phyloP scores from a whole-genome alignment of 2,329 filamentous ascomycete species.

The Phialemoniopsis sp. region DNA sequence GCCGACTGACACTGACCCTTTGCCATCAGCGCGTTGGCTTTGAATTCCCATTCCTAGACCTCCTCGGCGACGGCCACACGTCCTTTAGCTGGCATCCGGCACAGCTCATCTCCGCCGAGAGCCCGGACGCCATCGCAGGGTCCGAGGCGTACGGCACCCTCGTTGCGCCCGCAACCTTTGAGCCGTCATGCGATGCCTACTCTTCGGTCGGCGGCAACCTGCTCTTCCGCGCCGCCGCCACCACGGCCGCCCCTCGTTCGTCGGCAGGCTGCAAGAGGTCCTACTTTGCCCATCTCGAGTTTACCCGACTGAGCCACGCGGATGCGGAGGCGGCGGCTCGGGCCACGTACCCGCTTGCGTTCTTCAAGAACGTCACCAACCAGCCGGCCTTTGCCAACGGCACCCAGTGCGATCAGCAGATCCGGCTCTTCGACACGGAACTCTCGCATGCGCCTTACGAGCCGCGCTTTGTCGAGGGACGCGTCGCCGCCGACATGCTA shows the following conservation, averaged over 20 bases:
- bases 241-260: slow-evolving; percentile 16
- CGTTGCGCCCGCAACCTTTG: slow-evolving; percentile 34
- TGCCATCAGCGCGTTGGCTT: slow-evolving; percentile 38
- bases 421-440: slow-evolving; percentile 24
- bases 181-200: slow-evolving; percentile 47
- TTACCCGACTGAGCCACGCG: no score
- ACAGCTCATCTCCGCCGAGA: slow-evolving; percentile 38
- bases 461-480: slow-evolving; percentile 17
- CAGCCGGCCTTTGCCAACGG: slow-evolving; percentile 51
- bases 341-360: slow-evolving; percentile 29
- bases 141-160: slow-evolving; percentile 40
- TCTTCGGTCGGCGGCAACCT: neutral
- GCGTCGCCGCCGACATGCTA: slow-evolving; percentile 15
- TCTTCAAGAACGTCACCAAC: slow-evolving; percentile 49
- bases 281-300: slow-evolving; percentile 19
- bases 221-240: slow-evolving; percentile 10
- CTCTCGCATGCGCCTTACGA: slow-evolving; percentile 15
- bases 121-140: slow-evolving; percentile 36
- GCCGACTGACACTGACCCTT: neutral
- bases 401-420: slow-evolving; percentile 30
- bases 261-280: slow-evolving; percentile 9
- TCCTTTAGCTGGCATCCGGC: slow-evolving; percentile 46
- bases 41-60: slow-evolving; percentile 52
- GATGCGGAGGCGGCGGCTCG: neutral
- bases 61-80: slow-evolving; percentile 42